A percentile compares a stretch with the other conserved stretches of the same genome.
Evolutionary conservation across 1,139 yeast genomes (phyloP).

Genomic region (Saccharomycopsis hybrid): DNA sequence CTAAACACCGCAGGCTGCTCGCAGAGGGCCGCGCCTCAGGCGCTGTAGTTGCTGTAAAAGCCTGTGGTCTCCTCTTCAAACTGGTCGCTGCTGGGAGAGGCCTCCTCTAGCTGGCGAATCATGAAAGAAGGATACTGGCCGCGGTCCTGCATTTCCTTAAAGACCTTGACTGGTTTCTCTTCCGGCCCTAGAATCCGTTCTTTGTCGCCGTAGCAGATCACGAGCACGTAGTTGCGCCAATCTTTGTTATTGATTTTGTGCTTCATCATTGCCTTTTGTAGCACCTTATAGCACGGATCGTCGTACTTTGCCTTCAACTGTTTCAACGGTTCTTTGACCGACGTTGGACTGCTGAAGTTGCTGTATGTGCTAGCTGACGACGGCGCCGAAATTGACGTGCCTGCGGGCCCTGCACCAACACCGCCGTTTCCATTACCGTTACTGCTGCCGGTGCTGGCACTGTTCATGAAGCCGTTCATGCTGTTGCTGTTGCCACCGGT

Average conservation of each 20-base stretch:
- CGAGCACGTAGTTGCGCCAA: conserved; percentile 84
- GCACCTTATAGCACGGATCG: conserved; percentile 83
- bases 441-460: no score
- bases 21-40: no score
- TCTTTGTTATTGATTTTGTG: conserved; percentile 76
- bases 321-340: conserved; percentile 53
- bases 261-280: conserved; percentile 85
- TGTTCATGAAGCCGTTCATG: no score
- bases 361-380: conserved; percentile 5
- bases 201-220: conserved; percentile 88
- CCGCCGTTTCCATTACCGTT: no score
- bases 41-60: not conserved
- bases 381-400: conserved; percentile 13
- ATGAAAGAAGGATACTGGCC: conserved; percentile 91
- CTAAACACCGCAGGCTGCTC: no score
- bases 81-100: conserved; percentile 14
- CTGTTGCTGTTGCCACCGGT: no score
- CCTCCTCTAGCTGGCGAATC: conserved; percentile 72
- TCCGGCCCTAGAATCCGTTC: conserved; percentile 79
- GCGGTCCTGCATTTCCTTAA: conserved; percentile 77
- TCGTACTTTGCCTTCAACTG: conserved; percentile 85
- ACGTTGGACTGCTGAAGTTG: conserved; percentile 13
- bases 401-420: no score
- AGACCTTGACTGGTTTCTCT: conserved; percentile 82
- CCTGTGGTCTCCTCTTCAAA: conserved; percentile 6